These are phyloP conservation scores for Fusarium miscanthi DNA, from an alignment of 2,329 filamentous ascomycete genomes.

Conservation along the genomic window DNA sequence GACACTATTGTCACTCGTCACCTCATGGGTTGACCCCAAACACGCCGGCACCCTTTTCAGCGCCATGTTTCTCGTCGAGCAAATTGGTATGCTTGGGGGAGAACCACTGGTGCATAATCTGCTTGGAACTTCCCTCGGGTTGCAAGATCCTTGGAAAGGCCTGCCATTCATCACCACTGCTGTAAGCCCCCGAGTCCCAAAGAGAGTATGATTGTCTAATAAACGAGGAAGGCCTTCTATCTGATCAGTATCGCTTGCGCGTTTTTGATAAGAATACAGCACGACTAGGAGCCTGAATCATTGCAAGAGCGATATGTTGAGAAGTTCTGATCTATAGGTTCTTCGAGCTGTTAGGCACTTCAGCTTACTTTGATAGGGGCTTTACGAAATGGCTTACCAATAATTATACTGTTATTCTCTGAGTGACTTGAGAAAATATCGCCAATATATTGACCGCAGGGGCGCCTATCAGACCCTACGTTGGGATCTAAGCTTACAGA, in stretches of 20 bases:
- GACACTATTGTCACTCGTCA: background rate
- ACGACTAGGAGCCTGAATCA: rapidly evolving
- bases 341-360: background rate
- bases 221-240: rapidly evolving
- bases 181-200: background rate
- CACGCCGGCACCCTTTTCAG: background rate
- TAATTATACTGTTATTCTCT: too few relatives aligned
- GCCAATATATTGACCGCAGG: rapidly evolving
- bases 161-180: background rate
- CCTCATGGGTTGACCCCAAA: background rate
- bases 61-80: background rate
- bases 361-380: background rate
- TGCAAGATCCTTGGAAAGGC: background rate
- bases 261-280: rapidly evolving
- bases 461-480: rapidly evolving
- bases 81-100: too few relatives aligned
- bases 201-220: background rate
- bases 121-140: too few relatives aligned
- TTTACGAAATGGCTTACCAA: background rate
- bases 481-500: background rate
- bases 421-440: background rate
- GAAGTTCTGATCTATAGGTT: background rate
- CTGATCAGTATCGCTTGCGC: background rate
- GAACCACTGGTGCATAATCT: background rate
- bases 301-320: background rate